Evolutionary conservation across 2,329 filamentous ascomycete genomes (phyloP).

Genomic region (Keithomyces neogunnii): DNA sequence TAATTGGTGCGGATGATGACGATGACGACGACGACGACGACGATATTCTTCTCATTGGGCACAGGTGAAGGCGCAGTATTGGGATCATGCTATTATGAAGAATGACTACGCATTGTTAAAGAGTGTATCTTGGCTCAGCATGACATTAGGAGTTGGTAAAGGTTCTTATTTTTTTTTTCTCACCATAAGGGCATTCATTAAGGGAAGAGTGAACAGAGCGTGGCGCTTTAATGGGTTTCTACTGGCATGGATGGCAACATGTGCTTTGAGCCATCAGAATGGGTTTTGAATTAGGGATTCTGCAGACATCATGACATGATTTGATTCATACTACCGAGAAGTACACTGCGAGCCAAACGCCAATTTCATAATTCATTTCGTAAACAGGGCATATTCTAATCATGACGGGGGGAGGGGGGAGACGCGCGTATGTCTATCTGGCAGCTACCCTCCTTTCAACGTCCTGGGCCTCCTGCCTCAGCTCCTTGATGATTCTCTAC

Average conservation of each 20-base stretch:
- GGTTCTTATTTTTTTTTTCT: not conserved
- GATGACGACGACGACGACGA: constrained; percentile 37
- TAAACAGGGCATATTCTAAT: not conserved
- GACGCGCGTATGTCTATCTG: not conserved
- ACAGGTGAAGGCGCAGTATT: constrained; percentile 26
- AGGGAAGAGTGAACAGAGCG: not conserved
- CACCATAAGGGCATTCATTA: not conserved
- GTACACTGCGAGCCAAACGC: not conserved
- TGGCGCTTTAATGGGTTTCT: not conserved
- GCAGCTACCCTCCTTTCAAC: constrained; percentile 25
- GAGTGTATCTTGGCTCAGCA: not conserved
- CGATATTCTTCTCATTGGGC: constrained; percentile 41
- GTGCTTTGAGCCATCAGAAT: not conserved
- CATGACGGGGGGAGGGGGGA: not conserved
- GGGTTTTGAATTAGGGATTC: not conserved
- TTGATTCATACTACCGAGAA: not conserved
- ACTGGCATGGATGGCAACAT: not conserved
- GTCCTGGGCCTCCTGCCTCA: constrained; percentile 47
- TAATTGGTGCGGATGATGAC: constrained; percentile 35
- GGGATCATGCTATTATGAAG: not conserved
- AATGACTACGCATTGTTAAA: not conserved
- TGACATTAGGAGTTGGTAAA: not conserved
- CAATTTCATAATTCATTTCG: not conserved
- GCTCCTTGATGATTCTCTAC: constrained; percentile 52
- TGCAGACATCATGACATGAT: not conserved